Percentiles rank a stretch among this genome's conserved stretches.
These are phyloP conservation scores for Platanthera zijinensis DNA, from an alignment of 106 monocot species.

Conservation along the genomic window DNA sequence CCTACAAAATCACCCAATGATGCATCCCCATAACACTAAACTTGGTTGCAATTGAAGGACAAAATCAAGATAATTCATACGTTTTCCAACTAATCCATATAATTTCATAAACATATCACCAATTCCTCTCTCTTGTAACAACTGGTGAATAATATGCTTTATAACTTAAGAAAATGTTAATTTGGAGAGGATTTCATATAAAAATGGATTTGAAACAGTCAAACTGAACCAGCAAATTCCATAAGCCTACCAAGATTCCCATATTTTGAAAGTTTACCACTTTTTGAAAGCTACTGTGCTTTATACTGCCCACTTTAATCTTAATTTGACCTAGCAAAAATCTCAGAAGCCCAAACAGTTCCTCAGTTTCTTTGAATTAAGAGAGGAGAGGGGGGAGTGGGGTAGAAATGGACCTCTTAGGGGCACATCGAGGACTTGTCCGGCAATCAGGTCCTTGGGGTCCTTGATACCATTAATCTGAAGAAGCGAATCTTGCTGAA, in stretches of 20 bases:
- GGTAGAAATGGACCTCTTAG: constrained; percentile 26
- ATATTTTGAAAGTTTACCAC: background rate
- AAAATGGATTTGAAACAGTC: background rate
- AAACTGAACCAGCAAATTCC: background rate
- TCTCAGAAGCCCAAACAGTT: background rate
- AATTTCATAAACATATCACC: background rate
- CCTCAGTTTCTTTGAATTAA: background rate
- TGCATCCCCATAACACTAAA: background rate
- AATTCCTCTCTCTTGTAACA: background rate
- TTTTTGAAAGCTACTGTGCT: background rate
- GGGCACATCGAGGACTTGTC: constrained; percentile 53
- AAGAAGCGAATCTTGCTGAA: constrained; percentile 16
- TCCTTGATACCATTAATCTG: constrained; percentile 41
- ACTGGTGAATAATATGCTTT: background rate
- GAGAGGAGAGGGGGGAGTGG: too few relatives aligned
- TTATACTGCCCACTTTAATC: background rate
- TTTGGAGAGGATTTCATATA: background rate
- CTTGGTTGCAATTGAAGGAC: background rate
- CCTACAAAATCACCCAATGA: background rate
- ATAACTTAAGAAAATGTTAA: background rate
- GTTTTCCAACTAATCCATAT: too few relatives aligned
- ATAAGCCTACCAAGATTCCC: background rate
- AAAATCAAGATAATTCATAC: too few relatives aligned
- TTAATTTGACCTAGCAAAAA: background rate
- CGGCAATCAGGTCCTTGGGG: constrained; percentile 41